Percentiles rank a stretch among this genome's conserved stretches.
phyloP scores from a whole-genome alignment of 2,329 filamentous ascomycete genomes.

The Aspergillus arachidicola region DNA sequence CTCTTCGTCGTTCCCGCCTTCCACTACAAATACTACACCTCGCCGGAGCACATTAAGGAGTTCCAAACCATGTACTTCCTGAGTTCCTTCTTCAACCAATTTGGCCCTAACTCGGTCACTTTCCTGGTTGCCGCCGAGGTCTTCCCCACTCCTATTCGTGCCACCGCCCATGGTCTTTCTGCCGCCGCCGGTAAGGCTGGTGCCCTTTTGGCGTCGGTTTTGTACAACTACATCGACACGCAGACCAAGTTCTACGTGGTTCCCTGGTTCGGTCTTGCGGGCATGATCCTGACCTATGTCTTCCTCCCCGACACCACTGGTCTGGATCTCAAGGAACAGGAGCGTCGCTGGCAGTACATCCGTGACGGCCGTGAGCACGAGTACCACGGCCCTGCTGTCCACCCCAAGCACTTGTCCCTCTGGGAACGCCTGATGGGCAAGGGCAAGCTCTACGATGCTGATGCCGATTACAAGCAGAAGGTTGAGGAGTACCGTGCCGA shows the following conservation, averaged over 20 bases:
- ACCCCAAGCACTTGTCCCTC: constrained; percentile 81
- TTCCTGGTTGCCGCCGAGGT: constrained; percentile 96
- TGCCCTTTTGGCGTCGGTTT: constrained; percentile 79
- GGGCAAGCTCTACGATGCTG: constrained; percentile 80
- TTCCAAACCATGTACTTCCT: constrained; percentile 99
- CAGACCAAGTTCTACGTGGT: constrained; percentile 88
- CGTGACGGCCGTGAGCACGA: constrained; percentile 74
- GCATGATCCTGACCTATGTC: constrained; percentile 77
- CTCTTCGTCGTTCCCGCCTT: constrained; percentile 92
- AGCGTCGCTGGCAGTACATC: constrained; percentile 89
- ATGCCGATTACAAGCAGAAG: constrained; percentile 79
- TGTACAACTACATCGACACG: constrained; percentile 92
- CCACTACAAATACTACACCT: constrained; percentile 81
- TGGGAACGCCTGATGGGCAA: constrained; percentile 83
- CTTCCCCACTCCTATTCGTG: constrained; percentile 92
- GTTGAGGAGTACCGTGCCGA: constrained; percentile 76
- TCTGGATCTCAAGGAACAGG: constrained; percentile 94
- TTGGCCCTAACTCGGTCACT: constrained; percentile 92
- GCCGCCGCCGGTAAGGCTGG: constrained; percentile 88
- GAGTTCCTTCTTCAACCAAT: constrained; percentile 98
- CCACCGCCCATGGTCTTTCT: constrained; percentile 92
- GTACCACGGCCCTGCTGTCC: constrained; percentile 91
- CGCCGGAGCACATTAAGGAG: constrained; percentile 69
- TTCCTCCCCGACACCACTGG: constrained; percentile 98
- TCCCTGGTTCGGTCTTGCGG: constrained; percentile 90